Conservation (phyloP, 2,329 filamentous ascomycete species). For the Trichoderma hamatum region DNA sequence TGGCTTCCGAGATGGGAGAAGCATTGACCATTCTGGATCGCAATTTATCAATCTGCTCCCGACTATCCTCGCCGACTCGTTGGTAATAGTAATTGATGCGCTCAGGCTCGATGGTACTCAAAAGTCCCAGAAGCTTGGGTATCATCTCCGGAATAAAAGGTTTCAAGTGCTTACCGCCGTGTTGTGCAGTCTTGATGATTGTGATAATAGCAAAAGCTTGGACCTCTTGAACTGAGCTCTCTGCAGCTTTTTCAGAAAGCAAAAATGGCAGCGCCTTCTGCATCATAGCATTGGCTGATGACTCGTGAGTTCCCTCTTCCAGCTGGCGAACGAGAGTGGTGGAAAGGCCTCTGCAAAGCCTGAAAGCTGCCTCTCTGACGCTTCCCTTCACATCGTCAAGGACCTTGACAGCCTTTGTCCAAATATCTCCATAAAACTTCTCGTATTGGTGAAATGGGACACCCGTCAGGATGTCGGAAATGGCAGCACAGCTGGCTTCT, state of each 20-base stretch:
- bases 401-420: conserved; percentile 84
- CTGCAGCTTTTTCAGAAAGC: conserved; percentile 83
- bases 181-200: conserved; percentile 86
- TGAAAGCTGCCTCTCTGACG: conserved; percentile 78
- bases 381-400: conserved; percentile 95
- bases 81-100: conserved; percentile 91
- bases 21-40: conserved; percentile 78
- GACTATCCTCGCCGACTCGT: conserved; percentile 82
- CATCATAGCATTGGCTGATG: conserved; percentile 77
- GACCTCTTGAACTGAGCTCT: conserved; percentile 86
- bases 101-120: conserved; percentile 88
- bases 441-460: conserved; percentile 77
- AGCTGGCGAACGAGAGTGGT: conserved; percentile 83
- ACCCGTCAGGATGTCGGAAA: conserved; percentile 85
- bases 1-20: conserved; percentile 89
- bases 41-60: conserved; percentile 87
- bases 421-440: conserved; percentile 81
- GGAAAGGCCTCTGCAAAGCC: conserved; percentile 81
- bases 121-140: conserved; percentile 75
- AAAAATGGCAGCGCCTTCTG: conserved; percentile 87
- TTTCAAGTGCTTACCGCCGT: conserved; percentile 75
- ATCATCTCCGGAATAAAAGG: conserved; percentile 82
- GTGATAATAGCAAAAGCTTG: conserved; percentile 81
- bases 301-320: conserved; percentile 72
- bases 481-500: conserved; percentile 87